These are phyloP conservation scores for Ceratobasidium sp. DNA, from an alignment of 1,284 basidiomycete species.

Conservation along the genomic window DNA sequence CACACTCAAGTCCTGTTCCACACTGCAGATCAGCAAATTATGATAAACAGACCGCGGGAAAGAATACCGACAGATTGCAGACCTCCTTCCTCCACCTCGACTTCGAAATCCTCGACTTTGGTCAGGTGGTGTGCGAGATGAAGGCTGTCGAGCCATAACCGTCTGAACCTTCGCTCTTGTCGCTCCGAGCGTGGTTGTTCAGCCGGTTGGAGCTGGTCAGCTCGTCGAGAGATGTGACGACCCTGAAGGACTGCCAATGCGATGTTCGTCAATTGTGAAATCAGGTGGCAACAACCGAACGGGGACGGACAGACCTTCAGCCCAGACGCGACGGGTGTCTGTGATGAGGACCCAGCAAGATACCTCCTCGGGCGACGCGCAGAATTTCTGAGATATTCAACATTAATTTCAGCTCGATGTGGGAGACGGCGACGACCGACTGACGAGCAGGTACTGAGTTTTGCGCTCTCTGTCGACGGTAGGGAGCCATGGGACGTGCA, in stretches of 20 bases:
- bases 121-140: not conserved
- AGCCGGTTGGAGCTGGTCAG: not conserved
- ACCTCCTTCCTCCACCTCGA: not conserved
- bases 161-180: not conserved
- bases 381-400: conserved; percentile 1
- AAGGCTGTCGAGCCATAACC: not conserved
- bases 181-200: not conserved
- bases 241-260: not conserved
- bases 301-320: conserved; percentile 14
- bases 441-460: not conserved
- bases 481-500: conserved; percentile 10
- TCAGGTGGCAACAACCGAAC: not conserved
- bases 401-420: not conserved
- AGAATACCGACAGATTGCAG: not conserved
- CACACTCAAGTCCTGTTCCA: conserved; percentile 5
- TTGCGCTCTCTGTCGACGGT: conserved; percentile 1
- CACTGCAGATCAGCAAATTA: not conserved
- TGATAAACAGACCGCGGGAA: not conserved
- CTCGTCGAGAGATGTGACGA: conserved; percentile 21
- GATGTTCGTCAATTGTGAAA: not conserved
- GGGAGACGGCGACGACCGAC: not conserved
- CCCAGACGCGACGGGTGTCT: conserved; percentile 20
- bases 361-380: not conserved
- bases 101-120: conserved; percentile 3
- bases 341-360: conserved; percentile 15